Conservation (phyloP, 2,329 filamentous ascomycete genomes). For the Aureobasidium leucospermi region DNA sequence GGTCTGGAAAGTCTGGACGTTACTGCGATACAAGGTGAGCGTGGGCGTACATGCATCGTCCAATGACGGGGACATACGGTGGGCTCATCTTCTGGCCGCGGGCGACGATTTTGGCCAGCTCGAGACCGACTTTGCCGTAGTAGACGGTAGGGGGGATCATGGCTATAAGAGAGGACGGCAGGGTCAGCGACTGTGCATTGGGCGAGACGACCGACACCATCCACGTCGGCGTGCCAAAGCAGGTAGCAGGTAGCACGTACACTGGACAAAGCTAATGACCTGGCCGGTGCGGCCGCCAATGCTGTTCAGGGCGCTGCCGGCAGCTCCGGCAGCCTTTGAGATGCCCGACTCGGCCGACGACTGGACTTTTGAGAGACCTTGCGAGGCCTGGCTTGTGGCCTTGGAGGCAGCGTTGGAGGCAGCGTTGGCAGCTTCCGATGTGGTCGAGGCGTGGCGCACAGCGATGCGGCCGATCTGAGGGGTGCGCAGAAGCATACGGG, state of each 20-base stretch:
- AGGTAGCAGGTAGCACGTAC: constrained; percentile 49
- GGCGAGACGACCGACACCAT: neutral
- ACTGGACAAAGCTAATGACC: constrained; percentile 72
- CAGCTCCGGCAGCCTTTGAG: constrained; percentile 61
- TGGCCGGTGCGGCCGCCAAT: constrained; percentile 78
- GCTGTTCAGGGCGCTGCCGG: constrained; percentile 60
- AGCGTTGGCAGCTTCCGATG: constrained; percentile 38
- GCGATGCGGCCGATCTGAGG: constrained; percentile 36
- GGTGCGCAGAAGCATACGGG: constrained; percentile 39
- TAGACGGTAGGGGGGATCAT: constrained; percentile 81
- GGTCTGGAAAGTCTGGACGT: constrained; percentile 68
- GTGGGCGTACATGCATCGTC: neutral
- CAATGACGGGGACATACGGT: constrained; percentile 62
- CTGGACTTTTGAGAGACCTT: constrained; percentile 76
- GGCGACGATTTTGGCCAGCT: constrained; percentile 83
- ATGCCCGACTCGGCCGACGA: constrained; percentile 74
- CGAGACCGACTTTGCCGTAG: constrained; percentile 82
- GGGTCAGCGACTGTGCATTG: neutral
- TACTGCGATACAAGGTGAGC: constrained; percentile 45
- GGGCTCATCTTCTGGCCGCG: constrained; percentile 84
- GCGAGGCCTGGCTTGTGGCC: constrained; percentile 57
- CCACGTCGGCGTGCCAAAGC: neutral
- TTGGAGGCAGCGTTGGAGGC: constrained; percentile 35
- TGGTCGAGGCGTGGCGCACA: constrained; percentile 43
- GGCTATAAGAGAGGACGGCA: constrained; percentile 45